Base-by-base conservation (phyloP, 1,284 basidiomycete species). In the Leccinum proliferum region DNA sequence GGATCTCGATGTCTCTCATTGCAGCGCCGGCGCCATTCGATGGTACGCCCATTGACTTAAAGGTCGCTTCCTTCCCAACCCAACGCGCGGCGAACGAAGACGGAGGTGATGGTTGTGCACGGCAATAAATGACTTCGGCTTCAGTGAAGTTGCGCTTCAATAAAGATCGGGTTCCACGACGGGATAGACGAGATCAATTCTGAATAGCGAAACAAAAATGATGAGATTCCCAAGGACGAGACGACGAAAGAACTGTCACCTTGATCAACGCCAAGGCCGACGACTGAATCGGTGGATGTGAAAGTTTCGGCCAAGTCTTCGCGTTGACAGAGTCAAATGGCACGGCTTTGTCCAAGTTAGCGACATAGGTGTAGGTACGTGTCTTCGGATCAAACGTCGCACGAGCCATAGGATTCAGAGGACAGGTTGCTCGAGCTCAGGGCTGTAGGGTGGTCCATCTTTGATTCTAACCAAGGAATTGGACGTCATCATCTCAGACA, bases 1-100 rank as follows among this genome's bases (percentile, higher is more conserved):
- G 79, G 69, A 99, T 96, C 78, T 98, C 97, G 68, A 99, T 98
- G 67, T 98, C 96, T 77, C 92, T 94, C 90, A 99, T 90, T 32
- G 91, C 82, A 15, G 96, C 94, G 14, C 86, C 93, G 6, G 95
- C 94, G 52, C 97, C 97, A 77, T 95, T 92, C 5, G 93, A 95
- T 21, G 88, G 80, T 50, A 96, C 90, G 39, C 93, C 92, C 14
- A 99, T 84, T n/a, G 94, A 92, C 80, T 99, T 99, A 88, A 99
- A 98, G 60, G 96, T 92, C 11, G 96, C 96, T 77, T 99, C 97
- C 77, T 98, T 99, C 58, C 94, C 96, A 57, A 88, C 93, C 95
- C 97, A 99, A 67, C 96, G 91, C 59, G 93, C 96, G 46, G 96
- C 95, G 74, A 97, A 96, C 9, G 96, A 98, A 4, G 96, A 91